These are phyloP conservation scores for Eimeria praecox DNA, from an alignment of 169 alveolate species.

Conservation along the genomic window DNA sequence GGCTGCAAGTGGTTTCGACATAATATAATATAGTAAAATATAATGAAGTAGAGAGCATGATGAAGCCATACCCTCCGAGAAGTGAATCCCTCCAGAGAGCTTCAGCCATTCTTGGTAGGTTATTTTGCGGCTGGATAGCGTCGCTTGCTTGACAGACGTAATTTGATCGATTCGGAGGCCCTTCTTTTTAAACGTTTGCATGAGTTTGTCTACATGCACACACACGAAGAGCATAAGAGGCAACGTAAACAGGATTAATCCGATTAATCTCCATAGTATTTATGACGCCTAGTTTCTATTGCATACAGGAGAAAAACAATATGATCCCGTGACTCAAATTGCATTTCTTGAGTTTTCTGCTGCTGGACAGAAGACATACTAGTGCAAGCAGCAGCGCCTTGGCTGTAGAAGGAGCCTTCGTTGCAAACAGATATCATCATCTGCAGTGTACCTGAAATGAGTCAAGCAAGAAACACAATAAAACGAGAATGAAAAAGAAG, in stretches of 20 bases:
- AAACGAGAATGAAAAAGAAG: too few relatives aligned
- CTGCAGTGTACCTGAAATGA: neutral
- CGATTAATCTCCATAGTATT: too few relatives aligned
- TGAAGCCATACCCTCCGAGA: neutral
- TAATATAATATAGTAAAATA: neutral
- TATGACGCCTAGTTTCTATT: too few relatives aligned
- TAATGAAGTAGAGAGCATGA: neutral
- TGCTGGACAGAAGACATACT: neutral
- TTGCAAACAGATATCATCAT: neutral
- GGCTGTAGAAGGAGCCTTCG: slow-evolving; percentile 26
- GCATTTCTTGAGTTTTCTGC: too few relatives aligned
- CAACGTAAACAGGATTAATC: too few relatives aligned
- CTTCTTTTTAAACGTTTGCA: neutral
- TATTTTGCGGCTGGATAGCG: neutral
- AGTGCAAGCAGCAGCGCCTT: slow-evolving; percentile 11
- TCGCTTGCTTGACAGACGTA: neutral
- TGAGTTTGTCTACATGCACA: neutral
- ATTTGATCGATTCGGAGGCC: neutral
- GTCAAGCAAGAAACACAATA: neutral
- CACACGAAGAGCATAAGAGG: neutral
- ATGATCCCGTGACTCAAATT: too few relatives aligned
- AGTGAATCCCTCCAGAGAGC: neutral
- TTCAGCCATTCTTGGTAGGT: slow-evolving; percentile 25
- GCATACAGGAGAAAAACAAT: too few relatives aligned
- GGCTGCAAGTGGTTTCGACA: too few relatives aligned